Conservation (phyloP, 768 basidiomycete genomes). For the Cystoderma amianthinum region DNA sequence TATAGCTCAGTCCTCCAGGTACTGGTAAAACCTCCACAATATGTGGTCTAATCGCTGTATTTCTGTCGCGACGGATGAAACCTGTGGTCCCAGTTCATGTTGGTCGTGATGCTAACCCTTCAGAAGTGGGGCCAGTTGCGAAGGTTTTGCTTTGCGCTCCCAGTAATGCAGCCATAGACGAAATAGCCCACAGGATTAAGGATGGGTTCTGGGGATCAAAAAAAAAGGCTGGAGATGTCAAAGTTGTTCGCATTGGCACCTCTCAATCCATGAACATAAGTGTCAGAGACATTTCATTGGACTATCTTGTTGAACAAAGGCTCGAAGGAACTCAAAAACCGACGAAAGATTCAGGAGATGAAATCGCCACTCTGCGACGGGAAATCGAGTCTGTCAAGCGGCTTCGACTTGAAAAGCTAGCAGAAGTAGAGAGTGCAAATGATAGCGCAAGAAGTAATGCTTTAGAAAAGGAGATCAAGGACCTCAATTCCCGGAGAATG, state of each 20-base stretch:
- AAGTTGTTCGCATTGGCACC: slow-evolving; percentile 87
- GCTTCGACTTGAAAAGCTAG: slow-evolving; percentile 47
- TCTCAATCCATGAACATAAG: slow-evolving; percentile 68
- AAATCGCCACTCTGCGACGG: slow-evolving; percentile 50
- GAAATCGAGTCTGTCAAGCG: slow-evolving; percentile 69
- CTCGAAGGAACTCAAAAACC: slow-evolving; percentile 37
- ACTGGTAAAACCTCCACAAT: slow-evolving; percentile 99
- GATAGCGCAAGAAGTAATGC: slow-evolving; percentile 49
- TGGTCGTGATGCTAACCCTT: slow-evolving; percentile 30
- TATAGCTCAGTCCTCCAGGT: slow-evolving; percentile 69
- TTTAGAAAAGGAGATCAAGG: slow-evolving; percentile 65
- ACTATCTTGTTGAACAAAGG: slow-evolving; percentile 77
- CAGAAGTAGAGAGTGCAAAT: slow-evolving; percentile 47
- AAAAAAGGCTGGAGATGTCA: slow-evolving; percentile 50
- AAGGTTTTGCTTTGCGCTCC: slow-evolving; percentile 92
- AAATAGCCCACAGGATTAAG: slow-evolving; percentile 84
- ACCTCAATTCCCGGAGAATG: slow-evolving; percentile 59
- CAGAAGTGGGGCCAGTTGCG: slow-evolving; percentile 37
- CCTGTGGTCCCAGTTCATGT: slow-evolving; percentile 43
- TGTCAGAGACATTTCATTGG: slow-evolving; percentile 83
- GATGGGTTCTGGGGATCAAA: slow-evolving; percentile 61
- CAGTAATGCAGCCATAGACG: slow-evolving; percentile 97
- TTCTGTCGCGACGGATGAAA: slow-evolving; percentile 60
- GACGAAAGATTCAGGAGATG: slow-evolving; percentile 45
- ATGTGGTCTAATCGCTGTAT: slow-evolving; percentile 85